Base-by-base conservation (phyloP, 2,329 filamentous ascomycete species). In the Phialophora verrucosa region DNA sequence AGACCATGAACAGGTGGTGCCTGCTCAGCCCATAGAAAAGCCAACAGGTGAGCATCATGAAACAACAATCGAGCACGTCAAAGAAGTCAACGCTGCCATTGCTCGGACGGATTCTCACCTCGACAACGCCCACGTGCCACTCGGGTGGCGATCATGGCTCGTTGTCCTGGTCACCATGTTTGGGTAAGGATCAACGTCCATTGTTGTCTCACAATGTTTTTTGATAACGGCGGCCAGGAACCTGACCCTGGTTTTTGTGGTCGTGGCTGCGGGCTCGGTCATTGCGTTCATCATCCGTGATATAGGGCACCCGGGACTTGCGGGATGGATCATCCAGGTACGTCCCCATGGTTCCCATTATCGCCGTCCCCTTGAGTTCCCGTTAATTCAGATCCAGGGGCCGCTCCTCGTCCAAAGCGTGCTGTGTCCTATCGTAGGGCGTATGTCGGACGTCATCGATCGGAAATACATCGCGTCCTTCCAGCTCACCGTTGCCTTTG, bases 401-500 rank as follows among this genome's bases (percentile, higher is more conserved):
- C 85, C 84, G 0, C 77, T 87, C 0, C 78, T 87, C 8, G 85
- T 86, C 79, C 85, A 87, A 74, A 81, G 78, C 53, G 84, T 85
- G 1, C 77, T 86, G 1, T 85, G 83, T 1, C 85, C 84, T 3
- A 79, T 86, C 23, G 79, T 86, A 3, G 84, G 85, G 7, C 80
- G 84, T 3, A 78, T 87, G 0, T 86, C 84, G 5, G 84, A 87
- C 73, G 83, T 86, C 1, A 73, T 85, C 0, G 83, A 86, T 65
- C 78, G 84, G 56, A 86, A 86, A 72, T 81, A 80, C 56, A 76
- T 87, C 10, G 83, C 84, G 0, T 76, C 82, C 0, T 74, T 82
- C 6, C 84, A 83, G 2, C 84, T 84, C 0, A 73, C 85, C 0
- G 79, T 87, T 27, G 83, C 84, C 3, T 84, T 84, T 64, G 78